Evolutionary conservation across 2,329 filamentous ascomycete species (phyloP), one percentile per base, ranked within the genome.

Genomic region (Phialocephala subalpina): DNA sequence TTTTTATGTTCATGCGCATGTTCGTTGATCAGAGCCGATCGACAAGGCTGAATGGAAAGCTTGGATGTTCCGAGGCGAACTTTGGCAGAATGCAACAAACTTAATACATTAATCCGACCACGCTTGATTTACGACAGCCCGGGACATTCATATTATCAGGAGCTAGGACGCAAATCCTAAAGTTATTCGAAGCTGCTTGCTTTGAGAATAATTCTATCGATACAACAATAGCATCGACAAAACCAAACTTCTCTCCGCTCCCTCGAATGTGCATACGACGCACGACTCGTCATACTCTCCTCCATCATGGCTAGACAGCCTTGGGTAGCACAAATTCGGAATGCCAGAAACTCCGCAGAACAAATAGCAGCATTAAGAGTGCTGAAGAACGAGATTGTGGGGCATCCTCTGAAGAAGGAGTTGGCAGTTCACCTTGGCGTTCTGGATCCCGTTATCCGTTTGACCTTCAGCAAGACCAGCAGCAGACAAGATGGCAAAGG

Each of bases 331-430:
- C 84, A 88, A 75, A 81, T 91, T 63, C 83, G 83, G 69, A 84
- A 81, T 72, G 84, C 89, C 11, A 82, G 80, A 69, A 82, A 80
- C 40, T 77, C 80, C 56, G 70, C 79, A 25, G 86, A 89, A 69
- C 86, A 86, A 72, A 81, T 86, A 47, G 81, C 83, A 29, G 86
- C 89, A 58, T 83, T 97, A 53, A 88, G 90, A 70, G 83, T 84
- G 49, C 82, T 99, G 35, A 98, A 97, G 82, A 96, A 97, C 78
- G 92, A 96, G 69, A 86, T 97, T 57, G 89, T 97, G 67, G 96
- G 96, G 27, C 93, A 98, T 78, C 86, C 91, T 38, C 90, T 95
- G 78, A 90, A 90, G 77, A 99, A 99, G 80, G 91, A 95, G 79
- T 80, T 87, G 64, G 94, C 90, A 83, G 84, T 97, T 47, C 83